Conservation (phyloP, 2,329 filamentous ascomycete genomes). For the Talaromyces sp. region DNA sequence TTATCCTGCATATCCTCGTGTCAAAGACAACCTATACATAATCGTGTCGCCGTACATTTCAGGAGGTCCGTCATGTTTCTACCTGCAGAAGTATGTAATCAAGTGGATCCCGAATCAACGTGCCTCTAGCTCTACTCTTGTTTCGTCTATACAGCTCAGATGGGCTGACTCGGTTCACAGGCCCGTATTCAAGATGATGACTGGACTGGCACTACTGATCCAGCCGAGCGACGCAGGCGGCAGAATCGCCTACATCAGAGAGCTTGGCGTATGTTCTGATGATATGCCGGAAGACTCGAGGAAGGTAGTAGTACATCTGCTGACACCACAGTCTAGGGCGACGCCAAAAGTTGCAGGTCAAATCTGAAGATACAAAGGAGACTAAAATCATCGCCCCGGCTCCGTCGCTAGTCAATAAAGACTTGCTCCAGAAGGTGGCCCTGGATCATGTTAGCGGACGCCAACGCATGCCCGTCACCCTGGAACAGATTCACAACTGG, state of each 20-base stretch:
- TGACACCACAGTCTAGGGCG: not conserved
- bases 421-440: not conserved
- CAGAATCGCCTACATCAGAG: constrained; percentile 25
- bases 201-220: constrained; percentile 21
- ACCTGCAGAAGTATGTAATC: not conserved
- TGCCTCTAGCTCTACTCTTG: not conserved
- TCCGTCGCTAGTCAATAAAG: not conserved
- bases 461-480: constrained; percentile 10
- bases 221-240: constrained; percentile 20
- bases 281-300: no score
- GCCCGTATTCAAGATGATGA: constrained; percentile 18
- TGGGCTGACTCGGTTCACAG: not conserved
- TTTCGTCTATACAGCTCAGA: not conserved
- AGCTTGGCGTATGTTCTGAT: constrained; percentile 21
- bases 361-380: not conserved
- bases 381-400: not conserved
- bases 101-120: not conserved
- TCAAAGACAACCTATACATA: not conserved
- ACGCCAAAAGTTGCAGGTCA: not conserved
- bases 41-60: not conserved
- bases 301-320: no score
- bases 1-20: not conserved
- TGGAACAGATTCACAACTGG: constrained; percentile 11
- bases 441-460: constrained; percentile 14
- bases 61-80: not conserved